phyloP scores from a whole-genome alignment of 495 filamentous ascomycete genomes.

The Staphylotrichum tortipilum region DNA sequence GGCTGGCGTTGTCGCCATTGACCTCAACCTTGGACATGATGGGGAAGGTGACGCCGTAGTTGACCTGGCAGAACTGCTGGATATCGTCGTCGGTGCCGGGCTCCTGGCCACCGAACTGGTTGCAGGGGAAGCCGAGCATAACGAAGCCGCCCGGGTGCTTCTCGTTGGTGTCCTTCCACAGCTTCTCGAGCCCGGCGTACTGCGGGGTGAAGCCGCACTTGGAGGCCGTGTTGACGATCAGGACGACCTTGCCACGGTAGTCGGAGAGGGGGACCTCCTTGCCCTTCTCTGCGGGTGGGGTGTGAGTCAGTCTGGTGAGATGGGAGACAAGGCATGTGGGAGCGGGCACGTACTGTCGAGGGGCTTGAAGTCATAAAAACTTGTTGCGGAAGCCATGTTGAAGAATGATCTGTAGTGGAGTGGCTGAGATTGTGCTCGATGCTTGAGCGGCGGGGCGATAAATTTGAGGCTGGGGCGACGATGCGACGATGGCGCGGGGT shows the following conservation, averaged over 20 bases:
- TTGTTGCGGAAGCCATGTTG: conserved; percentile 81
- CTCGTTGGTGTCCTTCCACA: conserved; percentile 71
- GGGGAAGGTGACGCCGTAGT: conserved; percentile 94
- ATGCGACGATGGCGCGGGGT: not conserved
- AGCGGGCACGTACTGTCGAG: conserved; percentile 58
- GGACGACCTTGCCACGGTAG: conserved; percentile 82
- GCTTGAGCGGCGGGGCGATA: not conserved
- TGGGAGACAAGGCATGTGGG: not conserved
- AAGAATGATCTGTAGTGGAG: conserved; percentile 16
- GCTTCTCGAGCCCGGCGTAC: conserved; percentile 78
- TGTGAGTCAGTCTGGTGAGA: not conserved
- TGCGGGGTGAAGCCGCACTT: conserved; percentile 99
- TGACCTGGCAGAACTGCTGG: conserved; percentile 82
- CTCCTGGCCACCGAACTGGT: conserved; percentile 91
- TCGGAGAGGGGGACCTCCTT: conserved; percentile 54
- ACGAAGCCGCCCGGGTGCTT: conserved; percentile 65
- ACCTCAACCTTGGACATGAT: conserved; percentile 87
- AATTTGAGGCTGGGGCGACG: not conserved
- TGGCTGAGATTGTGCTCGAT: not conserved
- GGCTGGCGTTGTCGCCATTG: conserved; percentile 74
- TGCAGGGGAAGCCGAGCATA: conserved; percentile 95
- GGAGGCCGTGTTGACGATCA: conserved; percentile 96
- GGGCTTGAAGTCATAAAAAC: conserved; percentile 86
- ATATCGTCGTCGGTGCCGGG: conserved; percentile 85
- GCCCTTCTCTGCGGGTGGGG: conserved; percentile 58